Base-by-base conservation (phyloP, 176 grass and related monocot genomes). In the Saccharum spontaneum region DNA sequence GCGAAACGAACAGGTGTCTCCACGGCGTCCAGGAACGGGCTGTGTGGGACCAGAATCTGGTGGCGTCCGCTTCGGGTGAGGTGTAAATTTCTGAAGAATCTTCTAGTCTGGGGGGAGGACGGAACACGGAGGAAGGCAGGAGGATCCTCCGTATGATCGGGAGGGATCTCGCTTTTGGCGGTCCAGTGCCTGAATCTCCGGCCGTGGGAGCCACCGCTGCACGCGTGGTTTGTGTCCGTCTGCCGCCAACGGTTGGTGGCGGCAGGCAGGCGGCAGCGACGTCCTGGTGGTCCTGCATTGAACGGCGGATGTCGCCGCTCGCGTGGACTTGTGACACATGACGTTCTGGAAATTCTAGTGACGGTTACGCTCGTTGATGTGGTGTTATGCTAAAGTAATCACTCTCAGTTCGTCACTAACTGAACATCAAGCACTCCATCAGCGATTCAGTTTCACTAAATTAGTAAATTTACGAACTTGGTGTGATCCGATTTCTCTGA, bases 1-100 rank as follows among this genome's bases (percentile, higher is more conserved):
- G n/a, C n/a, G n/a, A n/a, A n/a, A n/a, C n/a, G n/a, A n/a, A n/a
- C n/a, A n/a, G n/a, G n/a, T 66, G 55, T 13, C 31, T 18, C 24
- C 65, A 43, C 60, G 65, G 45, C 57, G 39, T 59, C 48, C 79
- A 67, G 8, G 60, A 23, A 44, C 50, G 45, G 7, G 70, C 69
- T 80, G 43, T 24, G 78, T 73, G 88, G 88, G 88, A 45, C 72
- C 34, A 79, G 36, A 9, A 83, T 79, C 73, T 45, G 10, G 57
- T 23, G 52, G 64, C 64, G 78, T 36, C 88, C 3, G 0, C 40
- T 74, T 59, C 38, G 20, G 79, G 15, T 38, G 67, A 28, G 28
- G 28, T 60, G 66, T 17, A 15, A 82, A 71, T 66, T 70, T 49
- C 10, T 4, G 84, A 75, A 57, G 79, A 77, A 87, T 87, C 79